Conservation (phyloP, 164 flowering plant genomes). For the Berberis vulgaris region DNA sequence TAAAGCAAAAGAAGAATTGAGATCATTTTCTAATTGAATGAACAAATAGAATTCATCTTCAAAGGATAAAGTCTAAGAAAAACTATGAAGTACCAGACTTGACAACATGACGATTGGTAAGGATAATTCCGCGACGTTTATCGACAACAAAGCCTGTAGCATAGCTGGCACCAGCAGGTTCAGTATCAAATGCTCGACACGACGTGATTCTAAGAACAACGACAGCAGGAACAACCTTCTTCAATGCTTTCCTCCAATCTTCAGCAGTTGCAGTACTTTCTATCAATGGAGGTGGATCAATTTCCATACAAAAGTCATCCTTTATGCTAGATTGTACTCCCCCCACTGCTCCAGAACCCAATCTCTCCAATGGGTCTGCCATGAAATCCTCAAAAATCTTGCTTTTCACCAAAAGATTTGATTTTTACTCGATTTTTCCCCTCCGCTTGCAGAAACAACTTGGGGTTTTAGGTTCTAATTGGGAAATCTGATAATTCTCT, state of each 20-base stretch:
- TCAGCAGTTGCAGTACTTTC: constrained; percentile 67
- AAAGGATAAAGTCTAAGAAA: neutral
- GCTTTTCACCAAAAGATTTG: too few relatives aligned
- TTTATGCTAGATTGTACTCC: constrained; percentile 31
- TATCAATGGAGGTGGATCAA: constrained; percentile 64
- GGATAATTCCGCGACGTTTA: constrained; percentile 80
- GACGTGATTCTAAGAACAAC: constrained; percentile 87
- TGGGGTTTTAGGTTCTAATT: too few relatives aligned
- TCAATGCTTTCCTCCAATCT: constrained; percentile 84
- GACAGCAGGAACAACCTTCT: constrained; percentile 85
- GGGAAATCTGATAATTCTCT: too few relatives aligned
- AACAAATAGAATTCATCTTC: neutral
- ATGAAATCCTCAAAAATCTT: neutral
- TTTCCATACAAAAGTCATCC: constrained; percentile 75
- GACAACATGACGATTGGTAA: constrained; percentile 95
- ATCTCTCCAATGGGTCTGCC: constrained; percentile 1
- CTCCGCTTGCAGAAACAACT: too few relatives aligned
- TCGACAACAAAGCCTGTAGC: constrained; percentile 96
- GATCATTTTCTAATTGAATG: neutral
- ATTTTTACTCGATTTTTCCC: too few relatives aligned
- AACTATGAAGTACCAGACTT: constrained; percentile 52
- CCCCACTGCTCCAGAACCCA: neutral
- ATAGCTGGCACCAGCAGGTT: constrained; percentile 72
- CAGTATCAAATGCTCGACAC: constrained; percentile 87
- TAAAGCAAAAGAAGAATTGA: constrained; percentile 15